These are phyloP conservation scores for Alternaria rosae DNA, from an alignment of 2,329 filamentous ascomycete species.

Conservation along the genomic window DNA sequence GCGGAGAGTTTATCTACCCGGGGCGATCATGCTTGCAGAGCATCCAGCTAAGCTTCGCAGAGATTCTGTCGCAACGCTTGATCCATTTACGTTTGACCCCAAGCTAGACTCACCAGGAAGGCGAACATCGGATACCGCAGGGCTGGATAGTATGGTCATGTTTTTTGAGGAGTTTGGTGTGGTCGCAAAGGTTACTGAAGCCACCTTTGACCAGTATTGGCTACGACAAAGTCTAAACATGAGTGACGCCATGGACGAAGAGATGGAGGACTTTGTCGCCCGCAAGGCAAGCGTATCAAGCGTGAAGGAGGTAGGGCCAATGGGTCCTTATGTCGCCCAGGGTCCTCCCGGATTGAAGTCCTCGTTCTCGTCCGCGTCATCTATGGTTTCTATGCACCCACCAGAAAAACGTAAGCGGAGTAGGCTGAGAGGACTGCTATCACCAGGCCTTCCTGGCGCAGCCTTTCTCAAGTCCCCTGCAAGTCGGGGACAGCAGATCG, in stretches of 20 bases:
- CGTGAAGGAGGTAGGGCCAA: slow-evolving; percentile 17
- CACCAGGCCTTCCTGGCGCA: slow-evolving; percentile 28
- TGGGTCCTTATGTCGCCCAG: slow-evolving; percentile 7
- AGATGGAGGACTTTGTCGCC: neutral
- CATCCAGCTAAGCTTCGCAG: slow-evolving; percentile 41
- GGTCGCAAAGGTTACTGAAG: slow-evolving; percentile 36
- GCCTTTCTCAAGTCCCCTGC: slow-evolving; percentile 21
- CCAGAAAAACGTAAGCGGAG: slow-evolving; percentile 29
- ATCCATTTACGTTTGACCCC: slow-evolving; percentile 44
- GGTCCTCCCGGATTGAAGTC: slow-evolving; percentile 23
- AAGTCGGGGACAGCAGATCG: slow-evolving; percentile 17
- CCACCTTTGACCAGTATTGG: slow-evolving; percentile 45
- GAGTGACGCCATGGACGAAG: neutral
- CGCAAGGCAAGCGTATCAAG: slow-evolving; percentile 15
- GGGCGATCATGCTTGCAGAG: slow-evolving; percentile 51
- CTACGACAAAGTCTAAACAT: slow-evolving; percentile 13
- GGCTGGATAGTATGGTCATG: slow-evolving; percentile 51
- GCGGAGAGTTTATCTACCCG: slow-evolving; percentile 49
- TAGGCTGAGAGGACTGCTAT: slow-evolving; percentile 32
- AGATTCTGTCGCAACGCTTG: slow-evolving; percentile 51
- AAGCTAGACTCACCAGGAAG: slow-evolving; percentile 22
- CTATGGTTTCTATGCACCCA: slow-evolving; percentile 19
- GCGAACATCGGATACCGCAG: slow-evolving; percentile 34
- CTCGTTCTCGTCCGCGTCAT: slow-evolving; percentile 34
- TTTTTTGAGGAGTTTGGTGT: slow-evolving; percentile 53